Evolutionary conservation across 768 basidiomycete species (phyloP).

Genomic region (Auricularia cornea): DNA sequence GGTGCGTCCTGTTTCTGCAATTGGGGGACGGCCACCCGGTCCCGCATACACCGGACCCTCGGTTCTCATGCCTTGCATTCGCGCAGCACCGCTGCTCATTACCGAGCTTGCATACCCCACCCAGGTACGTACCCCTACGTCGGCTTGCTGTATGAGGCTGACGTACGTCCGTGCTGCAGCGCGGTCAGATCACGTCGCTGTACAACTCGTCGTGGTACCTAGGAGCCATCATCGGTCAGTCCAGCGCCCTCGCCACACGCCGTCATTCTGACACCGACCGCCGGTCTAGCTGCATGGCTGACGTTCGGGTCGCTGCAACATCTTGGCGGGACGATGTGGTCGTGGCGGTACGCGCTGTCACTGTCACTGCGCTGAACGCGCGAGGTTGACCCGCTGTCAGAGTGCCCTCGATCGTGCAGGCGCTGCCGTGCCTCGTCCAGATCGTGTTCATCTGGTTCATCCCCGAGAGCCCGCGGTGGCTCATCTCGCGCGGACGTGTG

Average conservation of each 20-base stretch:
- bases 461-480: conserved; percentile 61
- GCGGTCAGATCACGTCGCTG: conserved; percentile 3
- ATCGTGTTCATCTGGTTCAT: conserved; percentile 47
- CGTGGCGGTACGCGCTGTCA: conserved; percentile 24
- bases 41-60: no score
- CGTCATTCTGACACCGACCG: conserved; percentile 1
- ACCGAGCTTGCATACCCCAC: conserved; percentile 66
- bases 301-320: conserved; percentile 35
- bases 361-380: conserved; percentile 28
- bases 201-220: conserved; percentile 73
- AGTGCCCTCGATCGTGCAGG: conserved; percentile 56
- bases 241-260: conserved; percentile 21
- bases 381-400: conserved; percentile 41
- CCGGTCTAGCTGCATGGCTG: conserved; percentile 34
- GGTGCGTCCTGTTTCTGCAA: conserved; percentile 1
- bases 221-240: conserved; percentile 53
- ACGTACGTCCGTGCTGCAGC: neutral
- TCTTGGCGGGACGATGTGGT: conserved; percentile 21
- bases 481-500: conserved; percentile 53
- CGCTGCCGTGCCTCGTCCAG: conserved; percentile 47
- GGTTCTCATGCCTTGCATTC: neutral
- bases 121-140: conserved; percentile 35
- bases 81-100: conserved; percentile 48
- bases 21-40: no score
- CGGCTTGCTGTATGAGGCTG: neutral